These are phyloP conservation scores for Earliella scabrosa DNA, from an alignment of 1,284 basidiomycete species.

Conservation along the genomic window DNA sequence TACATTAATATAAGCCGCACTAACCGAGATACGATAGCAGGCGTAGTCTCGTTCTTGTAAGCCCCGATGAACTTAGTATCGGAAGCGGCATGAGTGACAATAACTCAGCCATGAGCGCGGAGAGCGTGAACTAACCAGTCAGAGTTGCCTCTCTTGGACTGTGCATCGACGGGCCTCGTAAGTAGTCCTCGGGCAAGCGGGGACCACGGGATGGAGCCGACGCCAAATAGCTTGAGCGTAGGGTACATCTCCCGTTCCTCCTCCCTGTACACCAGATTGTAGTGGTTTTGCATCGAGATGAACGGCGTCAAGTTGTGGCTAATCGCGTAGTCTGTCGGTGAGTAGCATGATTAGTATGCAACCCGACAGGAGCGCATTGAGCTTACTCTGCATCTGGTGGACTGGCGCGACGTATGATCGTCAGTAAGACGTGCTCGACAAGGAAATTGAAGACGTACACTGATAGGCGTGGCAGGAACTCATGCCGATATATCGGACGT, in stretches of 20 bases:
- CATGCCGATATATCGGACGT: constrained; percentile 45
- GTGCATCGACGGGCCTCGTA: constrained; percentile 30
- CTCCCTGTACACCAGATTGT: constrained; percentile 48
- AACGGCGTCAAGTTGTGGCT: constrained; percentile 48
- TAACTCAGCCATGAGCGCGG: neutral
- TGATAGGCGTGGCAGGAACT: constrained; percentile 39
- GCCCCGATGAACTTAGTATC: neutral
- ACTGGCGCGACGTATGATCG: constrained; percentile 33
- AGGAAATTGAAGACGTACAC: constrained; percentile 35
- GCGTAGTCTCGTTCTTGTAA: neutral
- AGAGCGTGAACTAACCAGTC: constrained; percentile 11
- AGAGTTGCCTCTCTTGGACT: constrained; percentile 26
- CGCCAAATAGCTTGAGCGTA: constrained; percentile 32
- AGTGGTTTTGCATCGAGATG: constrained; percentile 59
- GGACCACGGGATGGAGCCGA: constrained; percentile 38
- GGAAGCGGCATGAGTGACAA: constrained; percentile 28
- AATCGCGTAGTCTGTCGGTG: constrained; percentile 34
- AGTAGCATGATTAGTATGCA: too few species aligned
- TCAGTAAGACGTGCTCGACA: neutral
- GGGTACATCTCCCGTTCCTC: constrained; percentile 50
- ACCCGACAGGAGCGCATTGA: too few species aligned
- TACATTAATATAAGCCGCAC: neutral
- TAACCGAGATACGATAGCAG: neutral
- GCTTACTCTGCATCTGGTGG: constrained; percentile 50
- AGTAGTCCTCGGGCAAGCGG: constrained; percentile 40